Base-by-base conservation (phyloP, 2,329 filamentous ascomycete genomes). In the Neopestalotiopsis rosae region DNA sequence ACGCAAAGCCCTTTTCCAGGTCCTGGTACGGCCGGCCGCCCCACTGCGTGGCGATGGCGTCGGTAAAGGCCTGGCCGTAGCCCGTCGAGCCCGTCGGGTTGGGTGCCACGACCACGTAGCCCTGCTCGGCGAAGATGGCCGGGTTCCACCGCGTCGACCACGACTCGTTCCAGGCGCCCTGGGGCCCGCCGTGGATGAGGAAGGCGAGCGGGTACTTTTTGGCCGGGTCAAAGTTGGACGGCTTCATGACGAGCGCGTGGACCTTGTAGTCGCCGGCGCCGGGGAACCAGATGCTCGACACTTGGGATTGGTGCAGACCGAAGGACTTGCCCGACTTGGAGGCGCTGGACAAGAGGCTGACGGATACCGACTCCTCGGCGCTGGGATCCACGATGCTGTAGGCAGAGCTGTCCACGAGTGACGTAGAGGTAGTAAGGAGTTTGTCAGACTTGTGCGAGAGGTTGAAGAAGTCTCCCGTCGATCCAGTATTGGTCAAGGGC, bases 31-130 rank as follows among this genome's bases (percentile, higher is more conserved):
- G 95, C 49, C 89, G 86, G 5, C 94, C 93, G 71, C 94, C 95
- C 95, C 95, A 97, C 72, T 97, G 87, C 68, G 90, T 86, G 65
- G 88, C 85, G 75, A 98, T 97, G 0, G 89, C 91, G 76, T 97
- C 90, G 40, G 90, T 89, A 67, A 95, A 88, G 40, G 87, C 86
- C 81, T 95, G 92, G 5, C 94, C 94, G 75, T 94, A 97, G 3
- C 93, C 92, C 5, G 93, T 94, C 75, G 90, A 93, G 20, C 94
- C 94, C 0, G 93, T 96, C 9, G 93, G 93, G 78, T 97, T 97
- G 10, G 94, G 93, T 64, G 90, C 87, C 61, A 97, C 89, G 28
- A 92, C 93, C 3, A 97, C 87, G 76, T 96, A 97, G 61, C 94
- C 94, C 81, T 95, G 93, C 78, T 97, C 94, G 3, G 94, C 94